Evolutionary conservation across 306 rosid genomes (phyloP), one percentile per base, ranked within the genome.

Genomic region (Crotalaria pallida): DNA sequence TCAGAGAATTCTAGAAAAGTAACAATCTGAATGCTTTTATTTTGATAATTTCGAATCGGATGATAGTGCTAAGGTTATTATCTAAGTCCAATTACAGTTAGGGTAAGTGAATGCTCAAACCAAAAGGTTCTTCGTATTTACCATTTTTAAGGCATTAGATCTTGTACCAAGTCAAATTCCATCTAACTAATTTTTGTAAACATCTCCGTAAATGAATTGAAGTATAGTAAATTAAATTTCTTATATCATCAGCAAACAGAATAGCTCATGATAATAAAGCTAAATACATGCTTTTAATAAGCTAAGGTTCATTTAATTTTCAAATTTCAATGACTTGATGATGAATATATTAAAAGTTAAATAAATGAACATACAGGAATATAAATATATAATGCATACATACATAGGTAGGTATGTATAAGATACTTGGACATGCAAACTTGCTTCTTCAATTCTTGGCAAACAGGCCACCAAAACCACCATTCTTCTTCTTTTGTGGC

Each of bases 401-500:
- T 6, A 68, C 6, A 1, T n/a, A n/a, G n/a, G n/a, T n/a, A n/a
- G n/a, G n/a, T n/a, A n/a, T n/a, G n/a, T n/a, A n/a, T n/a, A n/a
- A 22, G 13, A 12, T 3, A 45, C 65, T 36, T n/a, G 48, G 12
- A 9, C 19, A 57, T 60, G 18, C 13, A 57, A 18, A 60, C 9
- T 34, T 23, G 2, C 55, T 58, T n/a, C n/a, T n/a, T 85, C 67
- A 80, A 27, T 82, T 82, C 78, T 86, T 86, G 29, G 86, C 82
- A 68, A 91, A 91, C 13, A 91, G 86, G 6, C 96, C 90, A 41
- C 86, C 96, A 56, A 83, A 88, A 65, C 86, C 88, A 34, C 84
- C 92, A 34, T 82, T 81, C 64, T 91, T 84, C 79, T 89, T 91
- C 88, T 88, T 88, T 15, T 47, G 88, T 3, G 92, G 96, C 74